Evolutionary conservation across 768 basidiomycete species (phyloP), one percentile per base, ranked within the genome.

Genomic region (Boletus barrowsii): DNA sequence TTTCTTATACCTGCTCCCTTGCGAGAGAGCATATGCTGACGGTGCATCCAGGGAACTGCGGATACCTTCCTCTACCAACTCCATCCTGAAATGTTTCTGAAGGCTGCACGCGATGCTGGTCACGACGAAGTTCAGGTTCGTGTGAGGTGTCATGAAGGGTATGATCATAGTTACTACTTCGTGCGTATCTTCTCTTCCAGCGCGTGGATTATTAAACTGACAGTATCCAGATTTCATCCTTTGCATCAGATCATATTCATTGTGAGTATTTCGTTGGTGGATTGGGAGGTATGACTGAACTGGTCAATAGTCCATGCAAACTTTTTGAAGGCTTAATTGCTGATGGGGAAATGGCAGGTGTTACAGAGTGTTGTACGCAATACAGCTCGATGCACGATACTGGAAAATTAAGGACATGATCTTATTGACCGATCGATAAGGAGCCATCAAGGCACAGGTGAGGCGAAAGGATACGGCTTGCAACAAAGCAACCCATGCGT

Each of bases 121-220:
- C 81, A 88, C 61, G 82, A 84, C 55, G 84, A 88, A 62, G 75
- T 80, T 17, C 84, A 90, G 68, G 90, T 98, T 8, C 75, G 82
- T 42, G 88, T 97, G 20, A 78, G 90, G 58, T 78, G 79, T 55
- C 90, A 94, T 42, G 84, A 86, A 47, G 91, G 84, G 26, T 96
- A 95, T 65, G 92, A 95, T 63, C 90, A 93, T 66, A 84, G 85
- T 49, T 95, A 95, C 68, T 95, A 86, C 72, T 97, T 96, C 65
- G 93, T 87, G 62, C 77, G 66, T 61, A 15, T 11, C 29, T 40
- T 14, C 15, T 17, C 24, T 45, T 39, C 7, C 37, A 15, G 6
- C 13, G 10, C 17, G 20, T 10, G 30, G 33, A 26, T n/a, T 4
- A 42, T 17, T 53, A 18, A 33, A 46, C 48, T 57, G 42, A 57